Conservation (phyloP, 257 asterid species). For the Verbascum thapsus region DNA sequence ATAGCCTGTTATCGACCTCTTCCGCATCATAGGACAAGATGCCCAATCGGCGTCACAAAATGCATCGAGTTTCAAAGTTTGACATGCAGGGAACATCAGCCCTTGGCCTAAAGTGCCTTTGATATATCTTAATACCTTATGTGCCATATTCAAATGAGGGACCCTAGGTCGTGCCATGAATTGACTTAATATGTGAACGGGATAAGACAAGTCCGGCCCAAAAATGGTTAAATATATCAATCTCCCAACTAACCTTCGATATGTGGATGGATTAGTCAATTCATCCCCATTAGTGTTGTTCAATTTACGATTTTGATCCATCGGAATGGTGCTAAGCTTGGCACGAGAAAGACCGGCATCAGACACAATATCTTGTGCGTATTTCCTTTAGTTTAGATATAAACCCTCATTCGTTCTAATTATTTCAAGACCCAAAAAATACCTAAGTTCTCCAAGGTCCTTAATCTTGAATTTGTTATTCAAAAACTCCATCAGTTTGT, state of each 20-base stretch:
- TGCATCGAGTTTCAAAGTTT: fast-evolving
- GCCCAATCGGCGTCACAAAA: constrained; percentile 21
- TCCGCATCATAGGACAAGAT: background rate
- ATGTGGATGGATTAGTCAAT: background rate
- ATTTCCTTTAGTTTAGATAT: no score
- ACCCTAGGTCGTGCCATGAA: background rate
- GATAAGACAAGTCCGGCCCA: background rate
- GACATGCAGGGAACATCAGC: fast-evolving
- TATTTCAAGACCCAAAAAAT: no score
- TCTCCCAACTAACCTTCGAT: background rate
- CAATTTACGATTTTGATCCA: no score
- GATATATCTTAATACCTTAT: background rate
- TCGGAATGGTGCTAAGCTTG: background rate
- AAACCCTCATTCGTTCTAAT: no score
- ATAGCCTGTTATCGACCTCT: background rate
- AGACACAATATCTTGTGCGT: background rate
- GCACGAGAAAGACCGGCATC: background rate
- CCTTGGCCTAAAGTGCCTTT: no score
- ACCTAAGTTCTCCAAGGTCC: background rate
- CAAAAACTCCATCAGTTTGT: background rate
- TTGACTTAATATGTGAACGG: background rate
- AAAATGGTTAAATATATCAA: no score
- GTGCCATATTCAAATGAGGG: fast-evolving
- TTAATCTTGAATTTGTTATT: background rate
- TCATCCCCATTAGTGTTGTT: background rate